Percentiles rank a stretch among this genome's conserved stretches.
phyloP scores from a whole-genome alignment of 2,329 filamentous ascomycete species.

The Claviceps digitariae region DNA sequence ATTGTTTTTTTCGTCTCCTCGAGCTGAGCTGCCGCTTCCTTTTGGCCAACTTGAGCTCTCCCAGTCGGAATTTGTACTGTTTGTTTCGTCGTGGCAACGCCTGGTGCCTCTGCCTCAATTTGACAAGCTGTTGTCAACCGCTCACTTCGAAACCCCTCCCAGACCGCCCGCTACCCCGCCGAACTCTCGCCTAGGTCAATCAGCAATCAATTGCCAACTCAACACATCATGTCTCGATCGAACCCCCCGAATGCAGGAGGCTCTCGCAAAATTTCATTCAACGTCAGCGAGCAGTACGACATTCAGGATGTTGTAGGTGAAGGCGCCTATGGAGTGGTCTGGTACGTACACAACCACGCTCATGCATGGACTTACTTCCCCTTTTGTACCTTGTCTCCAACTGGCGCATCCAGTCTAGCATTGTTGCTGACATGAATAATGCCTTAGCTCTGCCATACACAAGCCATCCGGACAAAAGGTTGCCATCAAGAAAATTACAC shows the following conservation, averaged over 20 bases:
- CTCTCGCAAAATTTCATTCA: slow-evolving; percentile 96
- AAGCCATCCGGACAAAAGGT: slow-evolving; percentile 98
- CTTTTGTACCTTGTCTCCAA: not conserved
- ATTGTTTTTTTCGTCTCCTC: not conserved
- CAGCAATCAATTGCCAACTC: not conserved
- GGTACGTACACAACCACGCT: slow-evolving; percentile 37
- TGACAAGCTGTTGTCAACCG: not conserved
- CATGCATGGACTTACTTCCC: not conserved
- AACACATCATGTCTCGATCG: slow-evolving; percentile 39
- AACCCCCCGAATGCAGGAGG: slow-evolving; percentile 44
- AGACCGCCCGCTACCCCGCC: slow-evolving; percentile 1
- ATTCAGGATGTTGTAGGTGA: slow-evolving; percentile 99
- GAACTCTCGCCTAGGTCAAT: not conserved
- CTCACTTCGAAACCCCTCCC: not conserved
- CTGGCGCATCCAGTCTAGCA: not conserved
- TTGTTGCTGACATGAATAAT: not conserved
- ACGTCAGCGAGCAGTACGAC: slow-evolving; percentile 98
- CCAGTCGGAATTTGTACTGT: not conserved
- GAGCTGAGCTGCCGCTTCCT: not conserved
- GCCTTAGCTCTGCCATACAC: slow-evolving; percentile 75
- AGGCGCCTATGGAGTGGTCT: slow-evolving; percentile 95
- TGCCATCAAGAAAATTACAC: slow-evolving; percentile 99
- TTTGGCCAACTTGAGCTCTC: not conserved
- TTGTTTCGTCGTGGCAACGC: not conserved
- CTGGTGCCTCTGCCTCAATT: not conserved